A percentile compares a stretch with the other conserved stretches of the same genome.
Conservation (phyloP, 495 filamentous ascomycete genomes). For the Penicillium coffeae region DNA sequence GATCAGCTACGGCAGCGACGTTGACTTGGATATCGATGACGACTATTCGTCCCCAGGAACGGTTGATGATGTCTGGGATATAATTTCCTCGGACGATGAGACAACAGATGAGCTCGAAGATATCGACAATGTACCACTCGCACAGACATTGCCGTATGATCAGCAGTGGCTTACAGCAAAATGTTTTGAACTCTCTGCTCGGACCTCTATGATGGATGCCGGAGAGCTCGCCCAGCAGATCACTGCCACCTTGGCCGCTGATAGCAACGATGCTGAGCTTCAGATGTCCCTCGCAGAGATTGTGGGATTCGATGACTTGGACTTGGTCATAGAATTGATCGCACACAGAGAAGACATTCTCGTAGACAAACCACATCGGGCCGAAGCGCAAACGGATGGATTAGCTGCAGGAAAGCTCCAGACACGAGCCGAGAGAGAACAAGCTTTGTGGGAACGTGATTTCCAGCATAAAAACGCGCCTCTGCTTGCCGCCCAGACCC, state of each 20-base stretch:
- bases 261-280: conserved; percentile 71
- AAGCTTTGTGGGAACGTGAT: conserved; percentile 68
- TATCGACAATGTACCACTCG: conserved; percentile 11
- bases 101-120: conserved; percentile 47
- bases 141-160: conserved; percentile 27
- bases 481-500: conserved; percentile 57
- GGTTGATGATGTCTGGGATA: conserved; percentile 84
- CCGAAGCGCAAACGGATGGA: conserved; percentile 45
- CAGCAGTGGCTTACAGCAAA: conserved; percentile 60
- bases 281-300: conserved; percentile 89
- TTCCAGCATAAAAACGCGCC: conserved; percentile 75
- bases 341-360: conserved; percentile 64
- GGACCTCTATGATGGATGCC: conserved; percentile 58
- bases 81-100: conserved; percentile 70
- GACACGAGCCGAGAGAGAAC: conserved; percentile 72
- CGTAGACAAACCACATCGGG: conserved; percentile 27
- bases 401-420: conserved; percentile 55
- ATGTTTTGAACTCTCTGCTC: conserved; percentile 57
- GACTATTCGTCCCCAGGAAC: conserved; percentile 58
- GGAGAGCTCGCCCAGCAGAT: conserved; percentile 67
- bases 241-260: conserved; percentile 60
- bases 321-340: conserved; percentile 82
- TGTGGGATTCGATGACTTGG: conserved; percentile 86
- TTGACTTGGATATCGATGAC: conserved; percentile 58
- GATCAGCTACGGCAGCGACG: conserved; percentile 51